Evolutionary conservation across 805 yeast species (phyloP), one percentile per base, ranked within the genome.

Genomic region (Saccharomycopsis oosterbeekiorum): DNA sequence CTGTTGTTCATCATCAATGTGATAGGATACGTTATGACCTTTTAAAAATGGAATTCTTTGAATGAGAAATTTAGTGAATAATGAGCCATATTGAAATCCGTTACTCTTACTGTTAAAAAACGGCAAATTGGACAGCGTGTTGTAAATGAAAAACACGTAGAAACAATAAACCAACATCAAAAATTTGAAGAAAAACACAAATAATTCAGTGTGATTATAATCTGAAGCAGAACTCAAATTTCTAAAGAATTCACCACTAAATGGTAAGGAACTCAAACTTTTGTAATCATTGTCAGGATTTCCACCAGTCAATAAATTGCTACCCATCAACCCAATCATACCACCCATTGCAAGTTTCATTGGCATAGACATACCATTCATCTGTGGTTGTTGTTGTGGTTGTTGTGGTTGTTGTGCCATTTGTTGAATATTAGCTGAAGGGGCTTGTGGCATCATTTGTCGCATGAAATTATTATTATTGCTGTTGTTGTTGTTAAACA

Each of bases 281-380:
- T 34, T 58, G 15, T 42, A 55, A 19, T 58, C 63, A 51, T 37
- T 57, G 17, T 39, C 39, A 17, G 57, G n/a, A 34, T 40, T 40
- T 10, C 59, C 55, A 24, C 41, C 24, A 1, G 24, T 24, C 21
- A 62, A 42, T n/a, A 62, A 29, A n/a, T 51, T 47, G 39, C 21
- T 19, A 3, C 62, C 64, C 19, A 60, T 60, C 59, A 62, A 39
- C 2, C 55, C 57, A 14, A 56, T 51, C 60, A 62, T 53, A 15
- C 60, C 57, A 4, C 64, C 62, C 41, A 60, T 29, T 12, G 59
- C 59, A 54, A 62, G 26, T 29, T 62, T 54, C 60, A 59, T 55
- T 41, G 64, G 64, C 47, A 57, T 26, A 39, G 59, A 19, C 64
- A 62, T 59, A 8, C 26, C 41, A 37, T 60, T 51, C 17, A 54